phyloP scores from a whole-genome alignment of 2,329 filamentous ascomycete species.

The Aspergillus clavatus region DNA sequence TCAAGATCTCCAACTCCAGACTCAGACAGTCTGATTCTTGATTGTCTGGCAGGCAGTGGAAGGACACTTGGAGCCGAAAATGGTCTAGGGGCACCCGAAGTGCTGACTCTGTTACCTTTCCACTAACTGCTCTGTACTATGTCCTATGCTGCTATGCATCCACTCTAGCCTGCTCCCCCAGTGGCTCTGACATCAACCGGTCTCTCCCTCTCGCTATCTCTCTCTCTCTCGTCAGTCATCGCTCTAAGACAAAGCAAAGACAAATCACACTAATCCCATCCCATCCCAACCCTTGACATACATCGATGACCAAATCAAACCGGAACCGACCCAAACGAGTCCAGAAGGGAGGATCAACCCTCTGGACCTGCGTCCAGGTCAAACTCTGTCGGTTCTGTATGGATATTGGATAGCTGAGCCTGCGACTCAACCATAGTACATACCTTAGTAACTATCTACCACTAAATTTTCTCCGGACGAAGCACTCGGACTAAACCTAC shows the following conservation, averaged over 20 bases:
- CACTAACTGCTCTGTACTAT: slow-evolving; percentile 15
- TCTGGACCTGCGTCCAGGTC: slow-evolving; percentile 38
- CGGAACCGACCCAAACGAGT: slow-evolving; percentile 29
- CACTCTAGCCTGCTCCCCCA: slow-evolving; percentile 27
- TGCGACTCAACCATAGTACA: slow-evolving; percentile 3
- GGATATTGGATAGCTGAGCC: slow-evolving; percentile 2
- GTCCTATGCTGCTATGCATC: slow-evolving; percentile 17
- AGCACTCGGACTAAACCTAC: slow-evolving; percentile 18
- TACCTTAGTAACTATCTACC: no score
- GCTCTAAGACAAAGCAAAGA: slow-evolving; percentile 23
- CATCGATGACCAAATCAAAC: slow-evolving; percentile 26
- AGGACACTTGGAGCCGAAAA: no score
- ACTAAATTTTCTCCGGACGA: slow-evolving; percentile 26
- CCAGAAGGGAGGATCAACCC: slow-evolving; percentile 37
- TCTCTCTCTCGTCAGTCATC: no score
- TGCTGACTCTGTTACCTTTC: slow-evolving; percentile 19
- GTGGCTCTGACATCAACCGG: slow-evolving; percentile 33
- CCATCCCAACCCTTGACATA: slow-evolving; percentile 15
- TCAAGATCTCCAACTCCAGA: no score
- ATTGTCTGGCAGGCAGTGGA: no score
- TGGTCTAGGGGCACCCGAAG: background rate
- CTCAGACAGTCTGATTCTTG: no score
- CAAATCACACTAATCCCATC: no score
- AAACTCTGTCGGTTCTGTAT: slow-evolving; percentile 32
- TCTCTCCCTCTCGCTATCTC: slow-evolving; percentile 25